These are phyloP conservation scores for Moniliophthora roreri DNA, from an alignment of 1,284 basidiomycete species.

Conservation along the genomic window DNA sequence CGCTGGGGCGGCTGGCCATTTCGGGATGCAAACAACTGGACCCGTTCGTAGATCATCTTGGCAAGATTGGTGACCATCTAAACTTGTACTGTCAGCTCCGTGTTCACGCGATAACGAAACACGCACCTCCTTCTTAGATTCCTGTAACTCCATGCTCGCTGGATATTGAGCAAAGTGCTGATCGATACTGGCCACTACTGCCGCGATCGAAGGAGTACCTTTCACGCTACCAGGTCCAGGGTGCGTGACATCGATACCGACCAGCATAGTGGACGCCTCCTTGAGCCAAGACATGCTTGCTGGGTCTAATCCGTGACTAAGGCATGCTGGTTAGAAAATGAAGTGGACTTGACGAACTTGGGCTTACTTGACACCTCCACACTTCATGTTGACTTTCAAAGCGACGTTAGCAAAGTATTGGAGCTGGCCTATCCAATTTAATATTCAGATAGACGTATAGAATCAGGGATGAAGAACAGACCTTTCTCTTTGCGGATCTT, in stretches of 20 bases:
- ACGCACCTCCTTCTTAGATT: constrained; percentile 70
- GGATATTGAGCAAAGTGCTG: constrained; percentile 66
- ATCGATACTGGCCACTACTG: constrained; percentile 75
- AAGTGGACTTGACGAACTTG: not conserved
- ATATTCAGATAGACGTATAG: not conserved
- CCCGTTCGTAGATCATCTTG: constrained; percentile 68
- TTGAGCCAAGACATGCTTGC: constrained; percentile 55
- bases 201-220: constrained; percentile 76
- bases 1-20: constrained; percentile 56
- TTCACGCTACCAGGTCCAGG: constrained; percentile 65
- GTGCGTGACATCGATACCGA: constrained; percentile 85
- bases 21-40: constrained; percentile 49
- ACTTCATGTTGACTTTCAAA: constrained; percentile 79
- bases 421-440: constrained; percentile 44
- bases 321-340: not conserved
- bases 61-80: constrained; percentile 72
- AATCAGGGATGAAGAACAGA: constrained; percentile 3
- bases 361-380: constrained; percentile 71
- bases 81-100: constrained; percentile 18
- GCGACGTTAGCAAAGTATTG: constrained; percentile 81
- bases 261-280: constrained; percentile 65
- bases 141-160: constrained; percentile 69
- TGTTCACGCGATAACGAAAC: too few relatives aligned
- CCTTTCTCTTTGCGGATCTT: constrained; percentile 65
- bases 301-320: constrained; percentile 55